Evolutionary conservation across 2,329 filamentous ascomycete genomes (phyloP).

Genomic region (Botrytis squamosa): DNA sequence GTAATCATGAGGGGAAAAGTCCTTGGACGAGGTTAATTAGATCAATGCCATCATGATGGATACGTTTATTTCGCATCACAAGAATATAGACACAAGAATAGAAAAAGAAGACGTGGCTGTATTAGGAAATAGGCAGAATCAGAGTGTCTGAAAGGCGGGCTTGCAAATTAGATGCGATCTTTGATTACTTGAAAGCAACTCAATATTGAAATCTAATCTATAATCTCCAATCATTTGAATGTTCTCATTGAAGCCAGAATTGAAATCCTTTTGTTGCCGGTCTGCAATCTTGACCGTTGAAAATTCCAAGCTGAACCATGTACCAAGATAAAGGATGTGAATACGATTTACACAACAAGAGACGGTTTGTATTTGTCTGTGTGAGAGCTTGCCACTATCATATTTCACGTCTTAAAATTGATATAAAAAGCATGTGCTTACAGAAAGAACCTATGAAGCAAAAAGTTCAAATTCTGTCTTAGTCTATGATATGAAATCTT

Average conservation of each 20-base stretch:
- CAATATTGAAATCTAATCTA: not conserved
- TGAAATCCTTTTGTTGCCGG: not conserved
- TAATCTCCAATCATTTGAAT: not conserved
- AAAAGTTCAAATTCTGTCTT: not conserved
- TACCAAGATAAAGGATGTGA: not conserved
- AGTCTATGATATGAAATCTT: slow-evolving; percentile 9
- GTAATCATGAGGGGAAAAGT: not conserved
- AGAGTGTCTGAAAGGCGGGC: not conserved
- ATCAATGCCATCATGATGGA: not conserved
- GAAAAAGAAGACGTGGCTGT: not conserved
- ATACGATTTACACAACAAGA: not conserved
- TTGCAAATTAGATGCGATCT: not conserved
- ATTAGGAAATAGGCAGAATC: not conserved
- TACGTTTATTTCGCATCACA: not conserved
- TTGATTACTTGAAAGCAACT: not conserved
- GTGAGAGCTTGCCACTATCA: not conserved
- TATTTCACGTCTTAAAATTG: too few relatives aligned
- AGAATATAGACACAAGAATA: not conserved
- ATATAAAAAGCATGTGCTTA: not conserved
- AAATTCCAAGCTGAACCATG: not conserved
- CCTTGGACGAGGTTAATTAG: not conserved
- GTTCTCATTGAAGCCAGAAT: not conserved
- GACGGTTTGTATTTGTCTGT: not conserved
- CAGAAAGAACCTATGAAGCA: not conserved
- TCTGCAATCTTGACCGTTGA: not conserved